Percentiles rank a stretch among this genome's conserved stretches.
Evolutionary conservation across 306 rosid species (phyloP).

Genomic region (Begonia masoniana): DNA sequence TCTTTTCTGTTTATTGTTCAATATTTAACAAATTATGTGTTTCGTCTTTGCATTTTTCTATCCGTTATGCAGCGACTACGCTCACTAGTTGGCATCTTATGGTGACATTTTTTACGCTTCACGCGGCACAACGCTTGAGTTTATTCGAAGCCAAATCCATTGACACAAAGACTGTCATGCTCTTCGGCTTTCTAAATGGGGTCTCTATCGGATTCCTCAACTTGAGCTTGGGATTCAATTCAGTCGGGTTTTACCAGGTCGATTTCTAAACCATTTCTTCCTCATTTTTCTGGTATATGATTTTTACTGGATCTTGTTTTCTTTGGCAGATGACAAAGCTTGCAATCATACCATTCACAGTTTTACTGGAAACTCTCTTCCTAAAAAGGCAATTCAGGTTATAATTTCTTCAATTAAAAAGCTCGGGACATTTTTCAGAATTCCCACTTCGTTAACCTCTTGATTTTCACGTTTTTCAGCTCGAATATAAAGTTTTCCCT

Average conservation of each 20-base stretch:
- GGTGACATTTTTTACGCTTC: conserved; percentile 93
- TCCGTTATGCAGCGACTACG: conserved; percentile 51
- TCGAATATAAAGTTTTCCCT: conserved; percentile 66
- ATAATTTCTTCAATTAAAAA: no score
- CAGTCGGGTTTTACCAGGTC: conserved; percentile 98
- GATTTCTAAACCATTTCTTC: no score
- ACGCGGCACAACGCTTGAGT: conserved; percentile 71
- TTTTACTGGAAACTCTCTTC: conserved; percentile 64
- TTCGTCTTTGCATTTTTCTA: no score
- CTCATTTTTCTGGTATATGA: no score
- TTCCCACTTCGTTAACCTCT: background rate
- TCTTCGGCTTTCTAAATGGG: conserved; percentile 89
- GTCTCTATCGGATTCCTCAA: conserved; percentile 90
- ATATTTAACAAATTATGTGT: no score
- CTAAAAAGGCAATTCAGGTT: conserved; percentile 91
- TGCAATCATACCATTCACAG: conserved; percentile 97
- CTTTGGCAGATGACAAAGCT: conserved; percentile 90
- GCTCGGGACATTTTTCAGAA: no score
- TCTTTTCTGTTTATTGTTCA: no score
- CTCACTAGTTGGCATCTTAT: conserved; percentile 98
- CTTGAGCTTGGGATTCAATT: conserved; percentile 92
- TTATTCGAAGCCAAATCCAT: conserved; percentile 64
- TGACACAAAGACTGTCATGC: conserved; percentile 77
- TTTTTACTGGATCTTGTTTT: background rate
- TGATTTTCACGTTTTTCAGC: conserved; percentile 22